Evolutionary conservation across 2,329 filamentous ascomycete genomes (phyloP), one percentile per base, ranked within the genome.

Genomic region (Dactylellina sp.): DNA sequence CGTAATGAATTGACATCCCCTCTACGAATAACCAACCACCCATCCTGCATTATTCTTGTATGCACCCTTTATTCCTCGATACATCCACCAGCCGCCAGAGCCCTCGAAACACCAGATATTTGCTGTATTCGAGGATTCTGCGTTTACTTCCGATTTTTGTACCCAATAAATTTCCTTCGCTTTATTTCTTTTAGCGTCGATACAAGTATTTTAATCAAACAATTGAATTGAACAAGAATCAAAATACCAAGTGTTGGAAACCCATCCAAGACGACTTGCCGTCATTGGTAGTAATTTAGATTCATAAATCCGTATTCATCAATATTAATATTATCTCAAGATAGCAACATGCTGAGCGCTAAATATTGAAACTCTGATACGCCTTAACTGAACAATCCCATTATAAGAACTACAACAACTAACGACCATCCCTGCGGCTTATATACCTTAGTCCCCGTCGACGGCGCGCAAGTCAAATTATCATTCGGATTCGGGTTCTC

Each of bases 131-230:
- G 50, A 42, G 52, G 22, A 32, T 50, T 52, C 50, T 63, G 16
- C 50, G 59, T 63, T 42, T 63, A 7, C 9, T 71, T 57, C 35
- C 57, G 39, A 72, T 60, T 57, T 62, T 57, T 71, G 66, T 63
- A 63, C 50, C 24, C 66, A 32, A 32, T n/a, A 71, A 62, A 28
- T 64, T 65, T 55, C 49, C 55, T 65, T 64, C 66, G 50, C 59
- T 65, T 20, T 55, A 52, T 72, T 50, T 72, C 55, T 65, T 65
- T 72, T 72, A 72, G 68, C 68, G 68, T 72, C 68, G 59, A 61
- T 72, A 72, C 68, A 72, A 60, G 68, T 72, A 72, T 72, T 72
- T 72, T 65, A 72, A 71, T 71, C 60, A 64, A 59, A 71, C 68
- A 60, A 72, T 72, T 72, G 44, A 72, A 44, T 59, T 57, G 42